Conservation (phyloP, 208 protist genomes). For the Trypanosoma platydactyli region DNA sequence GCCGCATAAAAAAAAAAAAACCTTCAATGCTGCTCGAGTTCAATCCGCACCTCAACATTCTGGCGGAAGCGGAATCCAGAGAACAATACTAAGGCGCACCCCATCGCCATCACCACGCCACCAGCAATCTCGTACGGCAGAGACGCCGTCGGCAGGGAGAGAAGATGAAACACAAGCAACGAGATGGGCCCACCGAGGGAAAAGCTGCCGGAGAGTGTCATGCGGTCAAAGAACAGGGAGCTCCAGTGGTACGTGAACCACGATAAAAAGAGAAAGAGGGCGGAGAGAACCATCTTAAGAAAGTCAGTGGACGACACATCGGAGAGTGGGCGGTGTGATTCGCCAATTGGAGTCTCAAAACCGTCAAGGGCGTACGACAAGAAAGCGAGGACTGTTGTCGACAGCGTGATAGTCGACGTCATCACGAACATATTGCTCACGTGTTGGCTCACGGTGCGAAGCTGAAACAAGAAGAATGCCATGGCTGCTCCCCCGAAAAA, state of each 20-base stretch:
- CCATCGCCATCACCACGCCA: constrained; percentile 17
- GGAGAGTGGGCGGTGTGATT: background rate
- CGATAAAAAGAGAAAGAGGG: constrained; percentile 31
- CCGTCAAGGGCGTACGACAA: constrained; percentile 14
- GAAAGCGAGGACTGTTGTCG: constrained; percentile 13
- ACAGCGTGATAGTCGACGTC: constrained; percentile 22
- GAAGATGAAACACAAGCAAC: constrained; percentile 23
- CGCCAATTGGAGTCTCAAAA: constrained; percentile 13
- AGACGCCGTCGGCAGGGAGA: constrained; percentile 7
- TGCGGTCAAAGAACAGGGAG: constrained; percentile 35
- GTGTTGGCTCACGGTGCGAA: constrained; percentile 25
- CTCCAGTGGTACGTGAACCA: constrained; percentile 32
- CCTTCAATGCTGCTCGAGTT: constrained; percentile 12
- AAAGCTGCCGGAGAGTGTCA: constrained; percentile 32
- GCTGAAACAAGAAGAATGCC: constrained; percentile 33
- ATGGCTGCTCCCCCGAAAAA: constrained; percentile 22
- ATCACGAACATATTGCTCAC: constrained; percentile 32
- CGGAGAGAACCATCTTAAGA: constrained; percentile 24
- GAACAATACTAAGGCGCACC: constrained; percentile 23
- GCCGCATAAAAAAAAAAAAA: too few relatives aligned
- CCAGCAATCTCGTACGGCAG: constrained; percentile 19
- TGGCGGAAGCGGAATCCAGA: constrained; percentile 26
- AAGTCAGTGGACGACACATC: constrained; percentile 20
- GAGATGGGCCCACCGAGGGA: constrained; percentile 26
- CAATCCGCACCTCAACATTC: constrained; percentile 29